Evolutionary conservation across 129 eudicot species (phyloP).

Genomic region (Flaveria linearis): DNA sequence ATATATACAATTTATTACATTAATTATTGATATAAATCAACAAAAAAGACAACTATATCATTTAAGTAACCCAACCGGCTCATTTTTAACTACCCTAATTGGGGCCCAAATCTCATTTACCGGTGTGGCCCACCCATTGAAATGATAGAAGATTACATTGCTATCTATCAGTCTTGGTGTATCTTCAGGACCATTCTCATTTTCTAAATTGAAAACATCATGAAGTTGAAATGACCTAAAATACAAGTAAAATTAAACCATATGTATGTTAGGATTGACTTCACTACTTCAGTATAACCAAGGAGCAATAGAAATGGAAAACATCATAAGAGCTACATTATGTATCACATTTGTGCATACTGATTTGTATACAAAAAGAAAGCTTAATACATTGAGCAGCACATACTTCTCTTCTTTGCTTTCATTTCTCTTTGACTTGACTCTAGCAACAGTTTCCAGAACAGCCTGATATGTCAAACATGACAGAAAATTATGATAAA

Average conservation of each 20-base stretch:
- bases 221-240: slow-evolving; percentile 85
- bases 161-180: slow-evolving; percentile 85
- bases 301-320: slow-evolving; percentile 13
- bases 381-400: slow-evolving; percentile 6
- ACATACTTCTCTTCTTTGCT: slow-evolving; percentile 93
- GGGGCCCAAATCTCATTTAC: too few relatives aligned
- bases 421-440: slow-evolving; percentile 85
- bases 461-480: slow-evolving; percentile 66
- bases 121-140: too few relatives aligned
- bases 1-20: too few relatives aligned
- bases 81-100: too few relatives aligned
- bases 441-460: slow-evolving; percentile 95
- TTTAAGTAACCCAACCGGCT: too few relatives aligned
- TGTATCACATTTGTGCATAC: slow-evolving; percentile 1
- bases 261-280: slow-evolving; percentile 12
- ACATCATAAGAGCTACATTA: slow-evolving; percentile 15
- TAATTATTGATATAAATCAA: too few relatives aligned
- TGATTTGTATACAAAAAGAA: background rate
- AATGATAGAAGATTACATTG: slow-evolving; percentile 42
- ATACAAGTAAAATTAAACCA: slow-evolving; percentile 18
- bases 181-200: slow-evolving; percentile 77
- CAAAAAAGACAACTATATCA: too few relatives aligned
- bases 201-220: slow-evolving; percentile 83
- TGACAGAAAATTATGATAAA: slow-evolving; percentile 14
- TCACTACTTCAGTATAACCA: slow-evolving; percentile 10